phyloP scores from a whole-genome alignment of 78 protist genomes.

The Dictyostelium citrinum region DNA sequence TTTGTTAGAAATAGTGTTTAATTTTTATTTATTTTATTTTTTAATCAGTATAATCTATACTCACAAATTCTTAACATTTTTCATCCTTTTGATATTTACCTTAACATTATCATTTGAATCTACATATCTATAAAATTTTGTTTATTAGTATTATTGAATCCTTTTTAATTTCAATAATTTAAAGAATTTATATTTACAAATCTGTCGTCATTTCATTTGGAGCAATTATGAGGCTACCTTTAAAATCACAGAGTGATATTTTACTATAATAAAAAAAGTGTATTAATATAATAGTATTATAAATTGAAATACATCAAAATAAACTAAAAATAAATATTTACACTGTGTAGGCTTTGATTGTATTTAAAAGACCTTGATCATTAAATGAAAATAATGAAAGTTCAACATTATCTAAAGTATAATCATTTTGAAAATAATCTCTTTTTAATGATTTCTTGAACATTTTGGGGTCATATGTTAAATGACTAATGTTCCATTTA shows the following conservation, averaged over 20 bases:
- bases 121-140: background rate
- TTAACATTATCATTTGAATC: background rate
- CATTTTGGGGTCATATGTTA: background rate
- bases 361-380: background rate
- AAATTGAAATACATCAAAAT: background rate
- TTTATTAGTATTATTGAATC: background rate
- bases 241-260: background rate
- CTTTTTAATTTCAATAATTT: too few species aligned
- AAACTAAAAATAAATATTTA: background rate
- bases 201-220: background rate
- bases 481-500: background rate
- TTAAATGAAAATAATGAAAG: background rate
- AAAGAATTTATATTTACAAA: background rate
- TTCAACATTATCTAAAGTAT: background rate
- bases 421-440: background rate
- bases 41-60: background rate
- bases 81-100: background rate
- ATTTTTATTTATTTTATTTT: too few species aligned
- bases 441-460: background rate
- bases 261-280: background rate
- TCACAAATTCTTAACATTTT: background rate
- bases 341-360: background rate
- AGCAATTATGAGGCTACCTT: background rate
- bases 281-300: too few species aligned
- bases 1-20: background rate